These are phyloP conservation scores for Vavraia culicis DNA, from an alignment of 371 early-diverging fungal genomes.

Conservation along the genomic window DNA sequence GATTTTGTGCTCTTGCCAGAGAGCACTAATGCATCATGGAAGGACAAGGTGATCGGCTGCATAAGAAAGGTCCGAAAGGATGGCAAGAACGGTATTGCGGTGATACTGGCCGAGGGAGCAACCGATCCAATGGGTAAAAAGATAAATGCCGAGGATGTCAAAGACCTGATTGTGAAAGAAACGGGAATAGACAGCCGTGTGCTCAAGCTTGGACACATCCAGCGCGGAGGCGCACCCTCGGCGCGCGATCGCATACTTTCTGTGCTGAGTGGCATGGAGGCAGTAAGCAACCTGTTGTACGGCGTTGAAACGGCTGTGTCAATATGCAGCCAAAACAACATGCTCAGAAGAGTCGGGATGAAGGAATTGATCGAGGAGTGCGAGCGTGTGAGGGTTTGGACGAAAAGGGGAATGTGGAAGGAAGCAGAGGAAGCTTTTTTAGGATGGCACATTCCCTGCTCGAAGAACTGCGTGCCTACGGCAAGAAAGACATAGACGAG, in stretches of 20 bases:
- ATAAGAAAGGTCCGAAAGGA: conserved; percentile 1
- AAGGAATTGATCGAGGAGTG: conserved; percentile 15
- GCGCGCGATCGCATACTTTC: conserved; percentile 72
- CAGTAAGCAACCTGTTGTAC: too few species aligned
- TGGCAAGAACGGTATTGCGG: conserved; percentile 49
- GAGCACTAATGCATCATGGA: conserved; percentile 51
- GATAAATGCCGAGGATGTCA: conserved; percentile 62
- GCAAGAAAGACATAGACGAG: background rate
- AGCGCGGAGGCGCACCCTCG: conserved; percentile 83
- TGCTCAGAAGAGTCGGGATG: conserved; percentile 16
- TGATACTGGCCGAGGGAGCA: conserved; percentile 89
- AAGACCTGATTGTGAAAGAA: conserved; percentile 54
- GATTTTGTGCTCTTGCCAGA: conserved; percentile 93
- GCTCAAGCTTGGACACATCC: conserved; percentile 83
- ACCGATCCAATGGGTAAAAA: conserved; percentile 64
- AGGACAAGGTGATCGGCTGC: conserved; percentile 39
- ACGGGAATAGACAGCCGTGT: conserved; percentile 71
- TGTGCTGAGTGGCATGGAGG: conserved; percentile 72
- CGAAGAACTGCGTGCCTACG: background rate
- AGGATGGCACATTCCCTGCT: conserved; percentile 5
- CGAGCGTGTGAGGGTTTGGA: background rate
- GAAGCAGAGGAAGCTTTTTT: conserved; percentile 12
- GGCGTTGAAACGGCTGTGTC: too few species aligned
- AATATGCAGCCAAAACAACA: too few species aligned
- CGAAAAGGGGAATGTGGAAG: background rate